These are phyloP conservation scores for Peribolospora kevripleyi DNA, from an alignment of 768 basidiomycete genomes.

Conservation along the genomic window DNA sequence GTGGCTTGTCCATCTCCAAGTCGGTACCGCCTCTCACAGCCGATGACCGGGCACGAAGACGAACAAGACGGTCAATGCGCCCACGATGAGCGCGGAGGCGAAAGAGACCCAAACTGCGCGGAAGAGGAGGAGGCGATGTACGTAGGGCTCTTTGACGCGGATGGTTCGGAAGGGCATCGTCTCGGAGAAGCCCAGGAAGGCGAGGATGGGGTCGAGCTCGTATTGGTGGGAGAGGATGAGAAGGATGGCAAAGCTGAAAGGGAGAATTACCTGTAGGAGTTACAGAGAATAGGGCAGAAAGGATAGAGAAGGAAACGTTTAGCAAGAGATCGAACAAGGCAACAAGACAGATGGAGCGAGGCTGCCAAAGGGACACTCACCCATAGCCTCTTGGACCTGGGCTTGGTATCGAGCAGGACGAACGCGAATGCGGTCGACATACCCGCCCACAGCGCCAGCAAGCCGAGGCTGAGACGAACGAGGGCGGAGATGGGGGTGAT, in stretches of 20 bases:
- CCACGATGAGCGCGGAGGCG: conserved; percentile 36
- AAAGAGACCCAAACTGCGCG: conserved; percentile 66
- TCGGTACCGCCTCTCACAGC: conserved; percentile 26
- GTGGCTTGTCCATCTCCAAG: too few relatives aligned
- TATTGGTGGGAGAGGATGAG: conserved; percentile 90
- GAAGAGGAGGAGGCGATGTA: conserved; percentile 64
- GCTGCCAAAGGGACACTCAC: conserved; percentile 31
- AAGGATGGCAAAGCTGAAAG: conserved; percentile 67
- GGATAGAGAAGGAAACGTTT: too few relatives aligned
- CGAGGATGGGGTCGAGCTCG: conserved; percentile 84
- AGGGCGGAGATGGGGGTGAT: conserved; percentile 74
- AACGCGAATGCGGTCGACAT: conserved; percentile 70
- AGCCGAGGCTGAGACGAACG: conserved; percentile 57
- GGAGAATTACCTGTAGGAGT: conserved; percentile 55
- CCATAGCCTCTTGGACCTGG: conserved; percentile 79
- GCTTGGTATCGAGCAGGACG: conserved; percentile 76
- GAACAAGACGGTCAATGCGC: conserved; percentile 69
- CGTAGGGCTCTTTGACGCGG: conserved; percentile 75
- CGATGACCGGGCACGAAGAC: conserved; percentile 89
- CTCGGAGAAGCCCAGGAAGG: conserved; percentile 80
- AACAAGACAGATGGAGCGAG: neutral
- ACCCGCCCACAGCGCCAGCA: conserved; percentile 84
- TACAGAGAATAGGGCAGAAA: neutral
- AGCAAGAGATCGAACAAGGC: neutral
- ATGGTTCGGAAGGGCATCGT: conserved; percentile 79